Evolutionary conservation across 768 basidiomycete genomes (phyloP), one percentile per base, ranked within the genome.

Genomic region (Macrolepiota dolichaula): DNA sequence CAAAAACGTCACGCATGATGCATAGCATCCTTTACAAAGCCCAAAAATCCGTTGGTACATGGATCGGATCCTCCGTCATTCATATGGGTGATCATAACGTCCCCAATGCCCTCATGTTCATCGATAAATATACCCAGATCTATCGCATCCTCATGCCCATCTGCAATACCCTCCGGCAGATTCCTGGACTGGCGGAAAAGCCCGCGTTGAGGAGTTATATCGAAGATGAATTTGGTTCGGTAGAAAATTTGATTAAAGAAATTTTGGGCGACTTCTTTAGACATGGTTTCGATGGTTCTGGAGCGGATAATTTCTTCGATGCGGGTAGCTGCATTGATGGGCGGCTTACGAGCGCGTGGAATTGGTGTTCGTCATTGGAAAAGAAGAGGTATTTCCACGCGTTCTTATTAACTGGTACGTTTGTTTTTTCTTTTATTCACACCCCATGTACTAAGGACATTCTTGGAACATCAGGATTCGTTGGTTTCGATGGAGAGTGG

Each of bases 71-170:
- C 11, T 90, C 88, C 57, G 91, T 91, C 65, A 91, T 92, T 63
- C 92, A 94, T 73, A 91, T 92, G 91, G 91, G 91, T 53, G 92
- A 94, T 68, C 92, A 87, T 71, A 86, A 91, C 67, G 89, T 92
- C 22, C 89, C 89, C 4, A 92, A 91, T 66, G 90, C 92, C 2
- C 79, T 94, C 52, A 85, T 94, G 75, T 94, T 94, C 80, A 92
- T 94, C 66, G 91, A 94, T 81, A 94, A 94, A 70, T 94, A 94
- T 74, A 92, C 92, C 12, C 92, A 94, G 70, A 89, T 94, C 51
- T 94, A 94, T 74, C 89, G 92, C 66, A 94, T 94, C 69, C 84
- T 94, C 22, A 79, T 94, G 25, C 92, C 92, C 3, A 89, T 94
- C 61, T 93, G 91, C 77, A 94, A 89, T 65, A 85, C 91, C 29